phyloP scores from a whole-genome alignment of 2,329 filamentous ascomycete species.

The Monosporascus sp. region DNA sequence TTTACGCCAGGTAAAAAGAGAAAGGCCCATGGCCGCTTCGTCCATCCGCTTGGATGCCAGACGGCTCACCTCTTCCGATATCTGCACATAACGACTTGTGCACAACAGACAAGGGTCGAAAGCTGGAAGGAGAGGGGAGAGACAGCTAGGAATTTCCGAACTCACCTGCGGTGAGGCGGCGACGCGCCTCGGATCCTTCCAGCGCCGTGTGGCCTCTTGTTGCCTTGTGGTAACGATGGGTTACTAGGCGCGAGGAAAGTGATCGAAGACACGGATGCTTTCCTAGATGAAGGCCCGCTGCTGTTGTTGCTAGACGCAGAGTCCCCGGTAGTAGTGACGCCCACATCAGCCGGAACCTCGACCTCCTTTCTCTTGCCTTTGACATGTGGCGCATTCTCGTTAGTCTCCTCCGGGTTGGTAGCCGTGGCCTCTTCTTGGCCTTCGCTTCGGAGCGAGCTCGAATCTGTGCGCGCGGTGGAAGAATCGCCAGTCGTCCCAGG shows the following conservation, averaged over 20 bases:
- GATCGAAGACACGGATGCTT: slow-evolving; percentile 43
- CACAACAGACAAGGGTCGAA: not conserved
- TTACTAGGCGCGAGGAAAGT: slow-evolving; percentile 40
- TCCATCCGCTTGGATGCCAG: not conserved
- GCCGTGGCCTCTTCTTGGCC: slow-evolving; percentile 5
- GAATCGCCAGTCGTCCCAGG: slow-evolving; percentile 1
- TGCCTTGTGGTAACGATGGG: slow-evolving; percentile 43
- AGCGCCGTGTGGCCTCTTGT: slow-evolving; percentile 39
- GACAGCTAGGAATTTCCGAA: slow-evolving; percentile 5
- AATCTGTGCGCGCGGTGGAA: slow-evolving; percentile 6
- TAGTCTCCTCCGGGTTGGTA: not conserved
- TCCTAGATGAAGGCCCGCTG: slow-evolving; percentile 32
- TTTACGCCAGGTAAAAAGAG: not conserved
- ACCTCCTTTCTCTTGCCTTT: slow-evolving; percentile 17
- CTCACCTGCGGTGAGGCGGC: slow-evolving; percentile 46
- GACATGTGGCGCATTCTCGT: slow-evolving; percentile 1
- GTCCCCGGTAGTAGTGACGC: slow-evolving; percentile 29
- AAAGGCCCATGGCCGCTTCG: not conserved
- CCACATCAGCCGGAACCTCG: slow-evolving; percentile 25
- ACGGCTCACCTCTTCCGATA: too few species aligned
- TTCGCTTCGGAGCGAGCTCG: slow-evolving; percentile 7
- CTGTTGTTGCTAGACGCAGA: slow-evolving; percentile 30
- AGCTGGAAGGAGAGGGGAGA: not conserved
- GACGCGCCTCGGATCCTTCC: slow-evolving; percentile 40
- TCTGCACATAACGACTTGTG: not conserved